These are phyloP conservation scores for Blastomyces emzantsi DNA, from an alignment of 2,329 filamentous ascomycete species.

Conservation along the genomic window DNA sequence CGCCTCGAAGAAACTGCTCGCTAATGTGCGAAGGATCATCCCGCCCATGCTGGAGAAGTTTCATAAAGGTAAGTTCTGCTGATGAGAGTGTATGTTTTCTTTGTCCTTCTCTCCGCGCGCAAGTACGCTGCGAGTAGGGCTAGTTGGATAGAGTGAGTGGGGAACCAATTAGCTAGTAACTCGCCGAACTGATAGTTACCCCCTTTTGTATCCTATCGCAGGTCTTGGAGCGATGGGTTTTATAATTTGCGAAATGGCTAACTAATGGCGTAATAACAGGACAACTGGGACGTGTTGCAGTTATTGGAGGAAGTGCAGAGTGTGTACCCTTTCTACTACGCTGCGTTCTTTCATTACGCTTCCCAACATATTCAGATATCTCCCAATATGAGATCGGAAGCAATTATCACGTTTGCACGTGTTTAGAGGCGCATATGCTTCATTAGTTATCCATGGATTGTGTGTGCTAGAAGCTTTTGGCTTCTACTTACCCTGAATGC, in stretches of 20 bases:
- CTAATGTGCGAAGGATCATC: slow-evolving; percentile 78
- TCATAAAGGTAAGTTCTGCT: slow-evolving; percentile 65
- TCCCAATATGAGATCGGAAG: background rate
- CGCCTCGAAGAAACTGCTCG: slow-evolving; percentile 64
- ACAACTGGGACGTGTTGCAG: slow-evolving; percentile 81
- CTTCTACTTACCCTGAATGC: background rate
- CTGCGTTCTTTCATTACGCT: background rate
- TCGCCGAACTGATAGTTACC: background rate
- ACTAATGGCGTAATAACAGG: slow-evolving; percentile 44
- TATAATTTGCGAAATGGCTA: slow-evolving; percentile 7
- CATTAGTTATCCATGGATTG: background rate
- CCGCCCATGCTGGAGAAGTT: slow-evolving; percentile 93
- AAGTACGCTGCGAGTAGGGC: no score
- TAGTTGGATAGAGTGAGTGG: background rate
- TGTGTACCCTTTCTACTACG: slow-evolving; percentile 22
- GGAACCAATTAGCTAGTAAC: background rate
- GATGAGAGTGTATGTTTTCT: background rate
- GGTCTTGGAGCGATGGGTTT: background rate
- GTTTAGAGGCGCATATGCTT: background rate
- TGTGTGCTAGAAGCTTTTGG: background rate
- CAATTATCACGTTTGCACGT: background rate
- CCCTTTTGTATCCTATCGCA: background rate
- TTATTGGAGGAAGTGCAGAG: slow-evolving; percentile 91
- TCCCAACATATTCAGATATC: background rate
- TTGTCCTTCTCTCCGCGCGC: background rate